A percentile compares a stretch with the other conserved stretches of the same genome.
phyloP scores from a whole-genome alignment of 2,329 filamentous ascomycete species.

The Phialemonium atrogriseum region DNA sequence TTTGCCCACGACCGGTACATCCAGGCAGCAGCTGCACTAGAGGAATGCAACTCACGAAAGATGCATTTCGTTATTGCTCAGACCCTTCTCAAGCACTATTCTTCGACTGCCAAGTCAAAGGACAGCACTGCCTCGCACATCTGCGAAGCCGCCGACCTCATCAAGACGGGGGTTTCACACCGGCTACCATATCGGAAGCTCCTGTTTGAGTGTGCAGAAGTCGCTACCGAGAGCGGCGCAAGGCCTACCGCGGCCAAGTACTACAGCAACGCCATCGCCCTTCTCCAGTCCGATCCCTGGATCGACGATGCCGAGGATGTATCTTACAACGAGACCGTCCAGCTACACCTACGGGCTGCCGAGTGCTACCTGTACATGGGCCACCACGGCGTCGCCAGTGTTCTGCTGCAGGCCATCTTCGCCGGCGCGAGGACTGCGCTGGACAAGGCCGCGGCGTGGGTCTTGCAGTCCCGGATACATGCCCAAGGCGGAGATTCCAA shows the following conservation, averaged over 20 bases:
- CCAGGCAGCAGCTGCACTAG: slow-evolving; percentile 62
- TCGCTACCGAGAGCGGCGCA: slow-evolving; percentile 74
- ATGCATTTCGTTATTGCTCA: slow-evolving; percentile 92
- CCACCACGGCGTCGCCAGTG: slow-evolving; percentile 58
- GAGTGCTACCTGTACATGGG: slow-evolving; percentile 78
- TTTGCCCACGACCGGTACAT: slow-evolving; percentile 87
- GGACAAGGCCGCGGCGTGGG: slow-evolving; percentile 77
- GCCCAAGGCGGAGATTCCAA: slow-evolving; percentile 64
- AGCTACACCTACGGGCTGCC: slow-evolving; percentile 68
- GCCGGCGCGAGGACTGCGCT: slow-evolving; percentile 59
- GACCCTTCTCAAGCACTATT: slow-evolving; percentile 65
- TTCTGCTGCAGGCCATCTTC: slow-evolving; percentile 63
- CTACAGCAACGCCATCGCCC: slow-evolving; percentile 64
- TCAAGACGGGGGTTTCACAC: slow-evolving; percentile 54
- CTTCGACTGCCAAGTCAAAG: slow-evolving; percentile 50
- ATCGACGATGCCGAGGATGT: slow-evolving; percentile 59
- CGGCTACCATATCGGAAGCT: slow-evolving; percentile 65
- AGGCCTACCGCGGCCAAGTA: slow-evolving; percentile 75
- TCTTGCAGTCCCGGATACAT: slow-evolving; percentile 72
- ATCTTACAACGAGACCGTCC: slow-evolving; percentile 78
- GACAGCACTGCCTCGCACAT: slow-evolving; percentile 77
- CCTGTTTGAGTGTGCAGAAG: slow-evolving; percentile 69
- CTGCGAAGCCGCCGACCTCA: slow-evolving; percentile 66
- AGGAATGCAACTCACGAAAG: slow-evolving; percentile 59
- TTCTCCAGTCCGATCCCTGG: slow-evolving; percentile 81